These are phyloP conservation scores for Phaffomyces antillensis DNA, from an alignment of 805 yeast genomes.

Conservation along the genomic window DNA sequence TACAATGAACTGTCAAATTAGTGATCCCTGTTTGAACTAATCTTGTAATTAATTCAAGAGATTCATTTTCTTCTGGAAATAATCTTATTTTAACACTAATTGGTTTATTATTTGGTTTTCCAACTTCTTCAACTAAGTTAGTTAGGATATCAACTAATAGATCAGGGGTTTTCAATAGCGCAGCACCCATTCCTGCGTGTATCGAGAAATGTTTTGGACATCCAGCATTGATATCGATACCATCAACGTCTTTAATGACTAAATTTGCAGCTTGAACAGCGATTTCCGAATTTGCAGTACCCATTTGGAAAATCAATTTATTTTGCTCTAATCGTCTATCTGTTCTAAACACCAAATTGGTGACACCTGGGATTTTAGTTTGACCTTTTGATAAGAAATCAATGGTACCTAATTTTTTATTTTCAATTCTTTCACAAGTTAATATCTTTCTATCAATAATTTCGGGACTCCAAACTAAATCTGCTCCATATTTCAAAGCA, in stretches of 20 bases:
- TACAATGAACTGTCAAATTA: slow-evolving; percentile 85
- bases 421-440: slow-evolving; percentile 58
- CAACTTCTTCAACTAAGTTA: slow-evolving; percentile 70
- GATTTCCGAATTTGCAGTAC: slow-evolving; percentile 73
- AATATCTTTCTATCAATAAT: slow-evolving; percentile 80
- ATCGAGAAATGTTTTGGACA: slow-evolving; percentile 95
- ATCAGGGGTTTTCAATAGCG: slow-evolving; percentile 77
- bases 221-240: slow-evolving; percentile 91
- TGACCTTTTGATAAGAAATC: slow-evolving; percentile 46
- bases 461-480: slow-evolving; percentile 95
- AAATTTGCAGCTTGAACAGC: slow-evolving; percentile 85
- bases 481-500: slow-evolving; percentile 82
- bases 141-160: slow-evolving; percentile 60
- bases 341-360: slow-evolving; percentile 68
- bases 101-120: slow-evolving; percentile 67
- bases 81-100: slow-evolving; percentile 88
- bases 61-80: slow-evolving; percentile 53
- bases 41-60: slow-evolving; percentile 50
- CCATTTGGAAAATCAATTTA: slow-evolving; percentile 80
- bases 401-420: slow-evolving; percentile 48
- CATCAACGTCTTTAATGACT: slow-evolving; percentile 82
- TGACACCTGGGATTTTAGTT: slow-evolving; percentile 38
- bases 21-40: slow-evolving; percentile 73
- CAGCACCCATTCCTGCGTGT: slow-evolving; percentile 98
- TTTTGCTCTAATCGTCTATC: slow-evolving; percentile 53